Conservation (phyloP, 2,329 filamentous ascomycete genomes). For the Anisogramma anomala region DNA sequence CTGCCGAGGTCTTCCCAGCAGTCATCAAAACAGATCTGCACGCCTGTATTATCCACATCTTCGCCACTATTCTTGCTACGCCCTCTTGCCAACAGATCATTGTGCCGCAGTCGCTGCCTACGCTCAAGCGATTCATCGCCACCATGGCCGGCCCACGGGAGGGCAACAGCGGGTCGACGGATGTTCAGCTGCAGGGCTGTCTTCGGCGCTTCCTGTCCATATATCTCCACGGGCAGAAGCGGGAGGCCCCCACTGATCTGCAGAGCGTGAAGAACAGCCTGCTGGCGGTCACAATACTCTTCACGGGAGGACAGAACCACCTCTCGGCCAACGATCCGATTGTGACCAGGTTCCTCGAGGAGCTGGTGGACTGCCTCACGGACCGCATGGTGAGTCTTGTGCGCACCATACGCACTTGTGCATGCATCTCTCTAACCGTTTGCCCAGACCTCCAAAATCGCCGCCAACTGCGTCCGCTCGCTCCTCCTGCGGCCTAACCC, state of each 20-base stretch:
- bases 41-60: slow-evolving; percentile 93
- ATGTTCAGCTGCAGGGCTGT: slow-evolving; percentile 67
- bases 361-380: slow-evolving; percentile 73
- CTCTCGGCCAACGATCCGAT: slow-evolving; percentile 66
- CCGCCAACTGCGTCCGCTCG: slow-evolving; percentile 79
- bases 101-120: slow-evolving; percentile 79
- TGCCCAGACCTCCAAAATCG: slow-evolving; percentile 75
- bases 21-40: slow-evolving; percentile 96
- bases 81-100: slow-evolving; percentile 78
- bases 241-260: slow-evolving; percentile 63
- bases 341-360: slow-evolving; percentile 62
- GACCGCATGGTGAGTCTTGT: slow-evolving; percentile 51
- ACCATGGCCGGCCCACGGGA: slow-evolving; percentile 48
- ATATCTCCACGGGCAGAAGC: slow-evolving; percentile 62
- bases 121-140: slow-evolving; percentile 79
- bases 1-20: slow-evolving; percentile 86
- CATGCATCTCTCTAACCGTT: slow-evolving; percentile 1
- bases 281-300: slow-evolving; percentile 75
- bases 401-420: background rate
- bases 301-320: slow-evolving; percentile 66
- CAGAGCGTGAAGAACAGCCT: slow-evolving; percentile 88
- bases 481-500: slow-evolving; percentile 58
- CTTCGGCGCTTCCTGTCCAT: slow-evolving; percentile 74
- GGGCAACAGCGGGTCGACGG: slow-evolving; percentile 38
- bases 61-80: slow-evolving; percentile 82